Conservation (phyloP, 164 flowering plant species). For the Paratinospora sagittata region DNA sequence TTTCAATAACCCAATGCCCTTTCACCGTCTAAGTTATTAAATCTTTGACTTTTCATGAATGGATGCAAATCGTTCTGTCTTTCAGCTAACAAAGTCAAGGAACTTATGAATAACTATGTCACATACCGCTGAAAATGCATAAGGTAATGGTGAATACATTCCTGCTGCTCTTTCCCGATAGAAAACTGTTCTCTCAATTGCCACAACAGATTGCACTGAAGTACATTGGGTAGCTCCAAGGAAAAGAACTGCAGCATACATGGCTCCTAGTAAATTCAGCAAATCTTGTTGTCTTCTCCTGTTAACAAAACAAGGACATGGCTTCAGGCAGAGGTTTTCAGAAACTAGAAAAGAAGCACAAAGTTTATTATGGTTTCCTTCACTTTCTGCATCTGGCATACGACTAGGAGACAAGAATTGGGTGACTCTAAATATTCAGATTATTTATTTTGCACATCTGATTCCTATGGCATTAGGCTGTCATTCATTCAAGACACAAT, state of each 20-base stretch:
- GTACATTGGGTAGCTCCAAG: constrained; percentile 57
- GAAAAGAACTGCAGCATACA: constrained; percentile 63
- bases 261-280: constrained; percentile 55
- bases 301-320: constrained; percentile 14
- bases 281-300: constrained; percentile 56
- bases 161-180: constrained; percentile 87
- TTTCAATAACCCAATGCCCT: background rate
- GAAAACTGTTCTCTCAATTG: constrained; percentile 65
- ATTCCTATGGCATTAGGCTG: no score
- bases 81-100: background rate
- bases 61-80: background rate
- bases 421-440: no score
- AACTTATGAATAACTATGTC: background rate
- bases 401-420: no score
- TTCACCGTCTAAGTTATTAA: no score
- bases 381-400: no score
- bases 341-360: no score
- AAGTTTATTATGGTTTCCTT: background rate
- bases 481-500: no score
- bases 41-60: no score
- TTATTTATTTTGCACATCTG: no score
- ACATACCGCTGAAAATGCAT: constrained; percentile 67
- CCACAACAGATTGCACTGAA: constrained; percentile 46
- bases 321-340: background rate
- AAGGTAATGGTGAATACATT: constrained; percentile 72